Evolutionary conservation across 208 protist species (phyloP).

Genomic region (Leishmania tarentolae): DNA sequence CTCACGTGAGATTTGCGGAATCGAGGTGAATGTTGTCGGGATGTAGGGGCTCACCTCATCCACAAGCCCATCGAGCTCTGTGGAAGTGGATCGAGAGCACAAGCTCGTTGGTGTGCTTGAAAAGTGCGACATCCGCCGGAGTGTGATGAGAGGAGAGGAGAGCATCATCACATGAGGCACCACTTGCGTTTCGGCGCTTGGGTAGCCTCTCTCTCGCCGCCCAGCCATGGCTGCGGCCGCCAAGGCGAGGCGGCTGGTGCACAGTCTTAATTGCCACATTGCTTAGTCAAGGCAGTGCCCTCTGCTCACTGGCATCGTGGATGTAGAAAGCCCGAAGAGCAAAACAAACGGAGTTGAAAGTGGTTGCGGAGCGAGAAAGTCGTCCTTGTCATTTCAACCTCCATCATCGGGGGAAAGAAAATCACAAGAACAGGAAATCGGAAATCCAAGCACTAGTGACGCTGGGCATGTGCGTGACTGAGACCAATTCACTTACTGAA

Average conservation of each 20-base stretch:
- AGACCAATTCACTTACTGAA: background rate
- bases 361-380: background rate
- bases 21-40: conserved; percentile 54
- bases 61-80: conserved; percentile 6
- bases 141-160: background rate
- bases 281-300: background rate
- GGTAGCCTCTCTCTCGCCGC: background rate
- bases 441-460: background rate
- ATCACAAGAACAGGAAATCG: background rate
- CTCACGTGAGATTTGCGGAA: conserved; percentile 57
- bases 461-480: background rate
- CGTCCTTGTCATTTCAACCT: background rate
- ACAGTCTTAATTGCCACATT: background rate
- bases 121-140: background rate
- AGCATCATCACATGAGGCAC: background rate
- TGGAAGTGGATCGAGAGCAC: background rate
- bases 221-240: background rate
- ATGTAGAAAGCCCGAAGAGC: background rate
- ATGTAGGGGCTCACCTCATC: conserved; percentile 37
- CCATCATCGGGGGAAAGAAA: background rate
- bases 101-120: background rate
- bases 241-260: background rate
- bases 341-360: background rate
- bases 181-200: background rate
- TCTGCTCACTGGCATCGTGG: background rate